Evolutionary conservation across 2,329 filamentous ascomycete genomes (phyloP).

Genomic region (Epicoccum sorghinum): DNA sequence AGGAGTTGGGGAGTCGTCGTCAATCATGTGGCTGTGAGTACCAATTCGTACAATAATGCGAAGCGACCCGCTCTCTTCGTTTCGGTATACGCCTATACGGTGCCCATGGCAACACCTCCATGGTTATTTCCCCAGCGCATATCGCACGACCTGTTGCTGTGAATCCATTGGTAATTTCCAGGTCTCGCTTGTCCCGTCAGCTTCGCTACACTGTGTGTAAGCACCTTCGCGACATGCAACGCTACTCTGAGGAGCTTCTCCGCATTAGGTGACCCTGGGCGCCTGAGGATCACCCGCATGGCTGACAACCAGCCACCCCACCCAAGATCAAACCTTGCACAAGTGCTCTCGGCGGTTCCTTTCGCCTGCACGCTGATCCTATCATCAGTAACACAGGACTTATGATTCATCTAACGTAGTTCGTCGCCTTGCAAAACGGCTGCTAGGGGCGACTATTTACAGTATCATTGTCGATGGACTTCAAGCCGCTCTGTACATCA

Average conservation of each 20-base stretch:
- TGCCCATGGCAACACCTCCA: slow-evolving; percentile 9
- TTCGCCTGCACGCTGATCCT: background rate
- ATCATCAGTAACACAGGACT: too few relatives aligned
- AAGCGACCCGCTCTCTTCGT: slow-evolving; percentile 27
- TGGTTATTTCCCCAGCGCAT: slow-evolving; percentile 9
- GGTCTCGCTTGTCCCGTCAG: slow-evolving; percentile 32
- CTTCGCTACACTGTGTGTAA: slow-evolving; percentile 26
- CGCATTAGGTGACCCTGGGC: slow-evolving; percentile 15
- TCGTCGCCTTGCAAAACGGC: too few relatives aligned
- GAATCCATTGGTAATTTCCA: slow-evolving; percentile 8
- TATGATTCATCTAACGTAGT: too few relatives aligned
- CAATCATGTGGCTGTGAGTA: slow-evolving; percentile 38
- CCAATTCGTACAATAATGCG: slow-evolving; percentile 33
- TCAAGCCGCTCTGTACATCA: too few relatives aligned
- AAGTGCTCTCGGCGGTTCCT: background rate
- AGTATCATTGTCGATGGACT: too few relatives aligned
- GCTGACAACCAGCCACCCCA: slow-evolving; percentile 24
- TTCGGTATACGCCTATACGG: slow-evolving; percentile 22
- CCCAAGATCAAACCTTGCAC: background rate
- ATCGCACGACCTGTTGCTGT: background rate
- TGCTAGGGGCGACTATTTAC: too few relatives aligned
- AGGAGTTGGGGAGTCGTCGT: slow-evolving; percentile 27
- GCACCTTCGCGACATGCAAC: slow-evolving; percentile 16
- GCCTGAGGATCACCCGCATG: slow-evolving; percentile 18
- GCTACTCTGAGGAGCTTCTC: slow-evolving; percentile 16